A percentile compares a stretch with the other conserved stretches of the same genome.
phyloP scores from a whole-genome alignment of 2,329 filamentous ascomycete genomes.

The Hymenoscyphus infarciens region DNA sequence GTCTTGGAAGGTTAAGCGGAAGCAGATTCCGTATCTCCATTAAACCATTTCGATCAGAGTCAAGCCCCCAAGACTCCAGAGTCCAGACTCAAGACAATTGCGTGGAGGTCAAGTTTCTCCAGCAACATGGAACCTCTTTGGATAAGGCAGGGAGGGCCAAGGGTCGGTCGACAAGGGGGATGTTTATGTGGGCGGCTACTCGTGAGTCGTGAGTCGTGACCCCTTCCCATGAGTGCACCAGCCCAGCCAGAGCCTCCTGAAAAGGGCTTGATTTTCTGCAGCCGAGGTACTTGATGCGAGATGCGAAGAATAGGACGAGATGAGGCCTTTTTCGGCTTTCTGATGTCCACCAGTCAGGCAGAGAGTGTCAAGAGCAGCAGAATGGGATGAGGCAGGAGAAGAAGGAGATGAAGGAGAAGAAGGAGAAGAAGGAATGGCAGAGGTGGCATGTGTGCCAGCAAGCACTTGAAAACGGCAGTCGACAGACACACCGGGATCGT shows the following conservation, averaged over 20 bases:
- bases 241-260: not conserved
- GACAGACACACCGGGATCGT: not conserved
- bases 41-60: not conserved
- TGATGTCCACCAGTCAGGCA: not conserved
- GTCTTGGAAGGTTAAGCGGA: not conserved
- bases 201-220: no score
- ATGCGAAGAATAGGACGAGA: not conserved
- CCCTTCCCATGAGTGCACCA: not conserved
- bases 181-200: not conserved
- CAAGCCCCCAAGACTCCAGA: not conserved
- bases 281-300: constrained; percentile 1
- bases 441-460: not conserved
- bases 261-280: constrained; percentile 6
- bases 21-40: not conserved
- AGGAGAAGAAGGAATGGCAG: not conserved
- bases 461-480: not conserved
- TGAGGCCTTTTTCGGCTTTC: constrained; percentile 7
- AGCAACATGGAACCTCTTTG: not conserved
- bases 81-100: not conserved
- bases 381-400: not conserved
- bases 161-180: not conserved
- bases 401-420: not conserved
- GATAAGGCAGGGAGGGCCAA: not conserved
- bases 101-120: not conserved
- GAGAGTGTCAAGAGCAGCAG: not conserved